Base-by-base conservation (phyloP, 2,329 filamentous ascomycete genomes). In the Cadophora sp. region DNA sequence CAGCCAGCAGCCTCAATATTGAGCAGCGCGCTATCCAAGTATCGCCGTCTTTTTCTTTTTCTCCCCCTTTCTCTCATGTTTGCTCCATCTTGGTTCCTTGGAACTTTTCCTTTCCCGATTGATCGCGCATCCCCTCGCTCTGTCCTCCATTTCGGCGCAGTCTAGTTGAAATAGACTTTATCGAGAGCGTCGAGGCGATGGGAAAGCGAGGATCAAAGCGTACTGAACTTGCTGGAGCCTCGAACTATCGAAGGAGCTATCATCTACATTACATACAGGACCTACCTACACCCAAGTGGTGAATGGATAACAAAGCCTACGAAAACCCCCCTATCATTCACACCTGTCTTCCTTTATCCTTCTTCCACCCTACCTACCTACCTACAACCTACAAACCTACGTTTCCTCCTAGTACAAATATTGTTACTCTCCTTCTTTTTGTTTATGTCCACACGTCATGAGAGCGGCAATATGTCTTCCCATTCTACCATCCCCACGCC, bases 101-200 rank as follows among this genome's bases (percentile, higher is more conserved):
- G 43, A 13, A 18, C 16, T 7, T 39, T 45, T 20, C 9, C 6
- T 45, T 45, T 20, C 43, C 16, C 6, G 43, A 45, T 45, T 8
- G 30, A 13, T 39, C 53, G 22, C 20, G 13, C 50, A 14, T 3
- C 14, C 80, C 71, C 84, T 88, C 0, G 78, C 81, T 27, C 83
- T 83, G 8, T 79, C 77, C 67, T 84, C 81, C 14, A 2, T 53
- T 53, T 33, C 11, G 50, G 50, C 24, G 50, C 27, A 53, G 50
- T 53, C 50, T 33, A 33, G 27, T 30, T 22, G 14, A 53, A 53
- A 53, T 53, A 53, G 27, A 53, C 24, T 53, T 53, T 53, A 53
- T 53, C 50, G 50, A 53, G 27, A 30, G 27, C 27, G 6, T 30
- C 27, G 27, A 30, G 27, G 13, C 24, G 16, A 18, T 24, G 30